Base-by-base conservation (phyloP, 345 rosid species). In the Boechera retrofracta region DNA sequence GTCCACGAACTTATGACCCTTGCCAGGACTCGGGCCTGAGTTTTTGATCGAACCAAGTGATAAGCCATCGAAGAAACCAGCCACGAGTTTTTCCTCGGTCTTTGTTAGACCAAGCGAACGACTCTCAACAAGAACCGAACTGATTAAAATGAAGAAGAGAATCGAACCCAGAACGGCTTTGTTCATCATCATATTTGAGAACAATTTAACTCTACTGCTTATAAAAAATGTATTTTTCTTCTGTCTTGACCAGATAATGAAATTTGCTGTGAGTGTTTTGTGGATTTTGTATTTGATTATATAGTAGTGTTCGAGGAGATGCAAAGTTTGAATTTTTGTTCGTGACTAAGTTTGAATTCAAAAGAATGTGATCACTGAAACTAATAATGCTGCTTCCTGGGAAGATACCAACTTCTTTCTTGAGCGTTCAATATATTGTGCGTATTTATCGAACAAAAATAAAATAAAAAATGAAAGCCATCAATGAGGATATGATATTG, bases 1-100 rank as follows among this genome's bases (percentile, higher is more conserved):
- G 24, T 81, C 69, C 10, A 64, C 72, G 59, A 31, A 77, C 66
- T 49, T 73, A 77, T 87, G 89, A 26, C 89, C 90, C 5, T 29
- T 7, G 16, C 86, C 87, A 0, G 88, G 89, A 70, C 91, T 87
- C 0, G 85, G 85, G 73, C 87, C 89, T 13, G 85, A 78, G 11
- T 47, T 48, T 72, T 88, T 86, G 57, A 86, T 80, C 6, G 84
- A 80, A 67, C 86, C 88, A 18, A 86, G 78, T 4, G 58, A 79
- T 52, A 80, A 69, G 45, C 83, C 85, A 55, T 84, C 82, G 15
- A 87, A 75, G 42, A 85, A 77, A 52, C 74, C 67, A 49, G 74
- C 72, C 26, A 69, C 68, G 24, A 74, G 64, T 11, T 10, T 59
- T 41, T 70, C 71, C 8, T 66, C 71, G 5, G 65, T 52, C 24